phyloP scores from a whole-genome alignment of 352 stramenopile genomes.

The Phytophthora citricola region DNA sequence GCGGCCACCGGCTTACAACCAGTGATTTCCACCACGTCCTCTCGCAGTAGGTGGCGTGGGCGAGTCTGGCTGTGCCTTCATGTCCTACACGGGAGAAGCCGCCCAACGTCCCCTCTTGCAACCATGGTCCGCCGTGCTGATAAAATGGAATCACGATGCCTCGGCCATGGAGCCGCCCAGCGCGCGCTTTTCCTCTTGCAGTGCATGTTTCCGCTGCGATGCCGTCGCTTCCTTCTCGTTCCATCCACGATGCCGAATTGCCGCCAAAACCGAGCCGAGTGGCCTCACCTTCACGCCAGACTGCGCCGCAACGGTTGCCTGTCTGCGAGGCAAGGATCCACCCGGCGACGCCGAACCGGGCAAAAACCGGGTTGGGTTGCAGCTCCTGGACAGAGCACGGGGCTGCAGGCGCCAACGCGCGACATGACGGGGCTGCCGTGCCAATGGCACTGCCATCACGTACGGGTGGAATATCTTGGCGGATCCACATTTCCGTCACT shows the following conservation, averaged over 20 bases:
- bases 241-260: neutral
- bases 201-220: neutral
- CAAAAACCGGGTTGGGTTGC: slow-evolving; percentile 29
- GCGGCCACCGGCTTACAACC: too few species aligned
- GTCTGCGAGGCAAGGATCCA: slow-evolving; percentile 22
- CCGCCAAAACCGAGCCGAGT: neutral
- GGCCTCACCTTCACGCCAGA: neutral
- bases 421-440: slow-evolving; percentile 15
- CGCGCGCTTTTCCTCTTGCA: neutral
- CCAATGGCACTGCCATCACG: too few species aligned
- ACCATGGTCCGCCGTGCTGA: neutral
- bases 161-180: neutral
- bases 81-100: neutral
- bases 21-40: too few species aligned
- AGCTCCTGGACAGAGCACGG: slow-evolving; percentile 35
- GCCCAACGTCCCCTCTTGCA: neutral
- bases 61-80: neutral
- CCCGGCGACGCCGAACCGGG: slow-evolving; percentile 13
- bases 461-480: slow-evolving; percentile 15
- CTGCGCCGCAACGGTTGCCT: slow-evolving; percentile 13
- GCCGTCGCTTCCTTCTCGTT: neutral
- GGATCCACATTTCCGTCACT: slow-evolving; percentile 1
- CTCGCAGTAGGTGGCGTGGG: neutral
- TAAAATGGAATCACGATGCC: slow-evolving; percentile 8
- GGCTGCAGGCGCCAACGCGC: slow-evolving; percentile 16